Conservation (phyloP, 2,329 filamentous ascomycete genomes). For the Paraconiothyrium brasiliense region DNA sequence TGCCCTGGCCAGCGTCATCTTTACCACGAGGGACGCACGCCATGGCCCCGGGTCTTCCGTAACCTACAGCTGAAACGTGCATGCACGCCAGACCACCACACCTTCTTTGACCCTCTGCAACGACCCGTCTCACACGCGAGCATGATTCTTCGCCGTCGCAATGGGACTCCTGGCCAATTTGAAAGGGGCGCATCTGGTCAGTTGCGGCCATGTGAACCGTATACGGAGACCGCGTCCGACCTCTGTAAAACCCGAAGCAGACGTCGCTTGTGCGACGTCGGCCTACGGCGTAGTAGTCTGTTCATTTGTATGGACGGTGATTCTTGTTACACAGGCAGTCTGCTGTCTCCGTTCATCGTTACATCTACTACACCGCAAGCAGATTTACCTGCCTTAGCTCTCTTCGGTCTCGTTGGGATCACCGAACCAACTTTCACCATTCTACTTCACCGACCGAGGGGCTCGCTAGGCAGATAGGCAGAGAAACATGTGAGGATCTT, state of each 20-base stretch:
- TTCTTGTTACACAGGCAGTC: conserved; percentile 36
- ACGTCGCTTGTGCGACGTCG: conserved; percentile 32
- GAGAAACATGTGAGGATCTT: conserved; percentile 14
- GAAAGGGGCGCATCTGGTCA: not conserved
- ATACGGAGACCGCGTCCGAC: conserved; percentile 5
- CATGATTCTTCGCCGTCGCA: conserved; percentile 1
- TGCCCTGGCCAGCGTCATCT: conserved; percentile 18
- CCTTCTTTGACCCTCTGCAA: conserved; percentile 19
- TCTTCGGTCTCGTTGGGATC: conserved; percentile 18
- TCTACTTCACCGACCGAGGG: conserved; percentile 2
- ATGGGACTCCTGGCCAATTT: not conserved
- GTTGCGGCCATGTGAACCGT: not conserved
- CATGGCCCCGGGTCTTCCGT: conserved; percentile 39
- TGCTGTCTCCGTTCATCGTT: conserved; percentile 43
- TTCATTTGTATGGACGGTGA: conserved; percentile 29
- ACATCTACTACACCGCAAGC: conserved; percentile 46
- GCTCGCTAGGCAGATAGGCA: not conserved
- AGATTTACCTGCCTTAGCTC: conserved; percentile 36
- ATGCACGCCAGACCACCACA: conserved; percentile 18
- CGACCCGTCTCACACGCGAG: conserved; percentile 17
- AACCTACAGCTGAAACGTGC: conserved; percentile 41
- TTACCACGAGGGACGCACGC: conserved; percentile 34
- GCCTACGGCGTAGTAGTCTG: conserved; percentile 26
- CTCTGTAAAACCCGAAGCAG: conserved; percentile 16
- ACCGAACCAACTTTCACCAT: conserved; percentile 14